Base-by-base conservation (phyloP, 2,329 filamentous ascomycete genomes). In the Epichloe uncinata region DNA sequence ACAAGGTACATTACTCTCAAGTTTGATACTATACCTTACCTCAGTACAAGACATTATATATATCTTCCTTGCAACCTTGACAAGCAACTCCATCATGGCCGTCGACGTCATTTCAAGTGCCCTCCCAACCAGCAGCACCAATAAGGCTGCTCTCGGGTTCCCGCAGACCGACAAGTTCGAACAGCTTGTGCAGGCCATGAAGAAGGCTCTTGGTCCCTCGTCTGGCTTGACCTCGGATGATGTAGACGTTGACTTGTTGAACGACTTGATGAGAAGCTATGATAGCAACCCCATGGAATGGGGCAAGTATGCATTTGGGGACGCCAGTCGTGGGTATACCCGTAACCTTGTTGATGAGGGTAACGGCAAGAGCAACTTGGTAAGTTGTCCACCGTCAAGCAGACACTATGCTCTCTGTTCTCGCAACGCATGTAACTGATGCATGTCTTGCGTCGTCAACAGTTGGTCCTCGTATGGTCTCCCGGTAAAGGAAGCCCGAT, bases 401-500 rank as follows among this genome's bases (percentile, higher is more conserved):
- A 34, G 20, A 47, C 47, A 20, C 44, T 16, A 18, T 18, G 30
- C 18, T 16, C 18, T 18, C 12, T 33, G 33, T 26, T 15, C 15
- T 22, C 9, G 33, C 5, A 37, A 15, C 18, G 12, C 41, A 12
- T 7, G 9, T 40, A 33, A 48, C 52, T 51, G 30, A 50, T 40
- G 26, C 9, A 8, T 22, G 22, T 41, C 15, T 30, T 12, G 40
- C 13, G 33, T 13, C 20, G 7, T 8, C 30, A 64, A 26, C 22
- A 91, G 85, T 78, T 95, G 54, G 79, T 95, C 45, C 78, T 95
- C 40, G 89, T 95, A 38, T 96, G 90, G 90, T 84, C 82, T 15
- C 89, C 90, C 0, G 85, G 85, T 47, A 87, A 87, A 68, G 79
- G 79, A 37, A 91, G 85, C 59, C 83, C 85, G 11, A 88, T 96